These are phyloP conservation scores for Jatropha curcas DNA, from an alignment of 345 rosid species.

Conservation along the genomic window DNA sequence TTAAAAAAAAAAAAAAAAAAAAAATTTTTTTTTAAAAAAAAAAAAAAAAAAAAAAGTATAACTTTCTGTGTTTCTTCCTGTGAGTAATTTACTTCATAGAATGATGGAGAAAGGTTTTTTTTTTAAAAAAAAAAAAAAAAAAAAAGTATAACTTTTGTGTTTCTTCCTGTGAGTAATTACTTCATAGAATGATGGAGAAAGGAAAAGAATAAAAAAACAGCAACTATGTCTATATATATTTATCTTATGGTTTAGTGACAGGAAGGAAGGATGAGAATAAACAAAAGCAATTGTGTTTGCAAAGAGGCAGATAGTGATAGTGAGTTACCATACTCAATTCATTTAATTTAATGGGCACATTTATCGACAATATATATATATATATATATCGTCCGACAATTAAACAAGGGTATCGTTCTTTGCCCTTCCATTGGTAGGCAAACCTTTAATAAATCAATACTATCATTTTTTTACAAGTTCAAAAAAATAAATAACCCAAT, in stretches of 20 bases:
- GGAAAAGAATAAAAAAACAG: background rate
- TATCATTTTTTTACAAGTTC: no score
- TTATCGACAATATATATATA: conserved; percentile 39
- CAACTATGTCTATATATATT: background rate
- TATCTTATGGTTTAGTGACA: background rate
- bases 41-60: no score
- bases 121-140: no score
- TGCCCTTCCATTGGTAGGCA: conserved; percentile 56
- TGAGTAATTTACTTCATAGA: no score
- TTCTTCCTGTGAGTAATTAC: background rate
- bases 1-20: no score
- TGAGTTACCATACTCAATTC: conserved; percentile 7
- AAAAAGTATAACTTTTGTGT: no score
- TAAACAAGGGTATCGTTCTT: conserved; percentile 37
- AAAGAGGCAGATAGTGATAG: conserved; percentile 10
- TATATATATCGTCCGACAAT: conserved; percentile 58
- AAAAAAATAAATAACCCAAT: no score
- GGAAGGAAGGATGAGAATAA: conserved; percentile 1
- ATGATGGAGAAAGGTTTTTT: no score
- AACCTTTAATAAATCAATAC: no score
- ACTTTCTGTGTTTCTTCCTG: no score
- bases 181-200: background rate
- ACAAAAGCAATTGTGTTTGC: background rate
- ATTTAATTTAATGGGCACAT: conserved; percentile 29
- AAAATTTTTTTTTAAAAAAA: no score